These are phyloP conservation scores for Pseudognaphalium luteoalbum DNA, from an alignment of 129 eudicot species.

Conservation along the genomic window DNA sequence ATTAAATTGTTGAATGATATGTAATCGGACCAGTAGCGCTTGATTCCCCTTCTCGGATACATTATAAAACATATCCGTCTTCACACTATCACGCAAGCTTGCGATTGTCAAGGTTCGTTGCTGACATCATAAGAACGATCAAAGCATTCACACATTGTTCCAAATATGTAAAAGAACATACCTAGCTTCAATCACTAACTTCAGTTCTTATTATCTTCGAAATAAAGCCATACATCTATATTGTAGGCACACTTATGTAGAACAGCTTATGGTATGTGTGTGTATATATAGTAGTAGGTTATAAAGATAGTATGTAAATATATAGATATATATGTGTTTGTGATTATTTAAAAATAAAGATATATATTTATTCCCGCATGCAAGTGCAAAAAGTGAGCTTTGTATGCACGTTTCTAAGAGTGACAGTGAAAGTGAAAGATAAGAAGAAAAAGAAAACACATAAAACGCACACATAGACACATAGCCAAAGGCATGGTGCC, in stretches of 20 bases:
- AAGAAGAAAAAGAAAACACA: conserved; percentile 30
- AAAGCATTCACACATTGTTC: neutral
- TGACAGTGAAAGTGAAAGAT: conserved; percentile 39
- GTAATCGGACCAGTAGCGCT: conserved; percentile 41
- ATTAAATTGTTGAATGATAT: neutral
- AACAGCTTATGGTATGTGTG: conserved; percentile 10
- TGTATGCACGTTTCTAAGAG: conserved; percentile 41
- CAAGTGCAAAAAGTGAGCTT: conserved; percentile 40
- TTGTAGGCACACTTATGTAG: neutral
- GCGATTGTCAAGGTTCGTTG: conserved; percentile 26
- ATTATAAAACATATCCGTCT: conserved; percentile 24
- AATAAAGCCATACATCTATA: neutral
- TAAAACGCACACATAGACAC: conserved; percentile 21
- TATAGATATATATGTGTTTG: neutral
- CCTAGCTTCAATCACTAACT: conserved; percentile 7
- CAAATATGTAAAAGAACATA: neutral
- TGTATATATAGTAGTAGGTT: conserved; percentile 1
- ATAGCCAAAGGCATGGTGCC: conserved; percentile 36
- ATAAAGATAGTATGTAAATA: neutral
- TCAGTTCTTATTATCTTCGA: conserved; percentile 8
- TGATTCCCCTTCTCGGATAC: conserved; percentile 39
- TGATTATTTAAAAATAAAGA: neutral
- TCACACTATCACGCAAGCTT: conserved; percentile 8
- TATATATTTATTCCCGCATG: conserved; percentile 40
- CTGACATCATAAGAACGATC: conserved; percentile 26